Conservation (phyloP, 371 early-diverging fungal species). For the Blastocladiella emersonii region DNA sequence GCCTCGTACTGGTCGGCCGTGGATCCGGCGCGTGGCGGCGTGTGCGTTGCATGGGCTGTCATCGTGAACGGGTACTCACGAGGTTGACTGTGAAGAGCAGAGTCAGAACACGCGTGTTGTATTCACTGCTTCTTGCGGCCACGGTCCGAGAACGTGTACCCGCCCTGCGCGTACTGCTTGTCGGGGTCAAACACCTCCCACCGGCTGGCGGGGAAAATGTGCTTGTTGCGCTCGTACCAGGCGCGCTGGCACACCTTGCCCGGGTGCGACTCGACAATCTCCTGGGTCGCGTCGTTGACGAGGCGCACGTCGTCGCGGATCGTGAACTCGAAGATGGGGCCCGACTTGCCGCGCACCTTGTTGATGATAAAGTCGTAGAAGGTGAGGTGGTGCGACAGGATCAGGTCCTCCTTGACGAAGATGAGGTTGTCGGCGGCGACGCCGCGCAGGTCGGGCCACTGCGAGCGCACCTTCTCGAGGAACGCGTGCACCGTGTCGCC, state of each 20-base stretch:
- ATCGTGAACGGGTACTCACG: too few species aligned
- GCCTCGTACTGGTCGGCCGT: not conserved
- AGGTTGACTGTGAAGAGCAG: too few species aligned
- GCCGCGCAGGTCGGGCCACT: slow-evolving; percentile 65
- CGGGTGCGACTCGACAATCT: slow-evolving; percentile 70
- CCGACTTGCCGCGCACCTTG: slow-evolving; percentile 89
- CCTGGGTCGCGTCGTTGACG: slow-evolving; percentile 66
- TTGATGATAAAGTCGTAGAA: slow-evolving; percentile 94
- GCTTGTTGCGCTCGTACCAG: slow-evolving; percentile 94
- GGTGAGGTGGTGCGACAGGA: slow-evolving; percentile 88
- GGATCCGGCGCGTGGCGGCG: too few species aligned
- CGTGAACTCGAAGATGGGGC: slow-evolving; percentile 84
- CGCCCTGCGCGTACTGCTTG: slow-evolving; percentile 28
- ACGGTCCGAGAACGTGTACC: slow-evolving; percentile 7
- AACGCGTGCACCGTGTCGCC: slow-evolving; percentile 81
- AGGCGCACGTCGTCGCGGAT: slow-evolving; percentile 87
- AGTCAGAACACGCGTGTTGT: too few species aligned
- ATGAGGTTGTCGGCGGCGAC: slow-evolving; percentile 75
- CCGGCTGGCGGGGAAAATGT: slow-evolving; percentile 89
- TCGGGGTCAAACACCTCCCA: slow-evolving; percentile 90
- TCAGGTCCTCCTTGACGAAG: slow-evolving; percentile 89
- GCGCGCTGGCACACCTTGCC: slow-evolving; percentile 85
- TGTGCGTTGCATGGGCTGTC: too few species aligned
- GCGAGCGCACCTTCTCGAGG: slow-evolving; percentile 62
- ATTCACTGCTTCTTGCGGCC: slow-evolving; percentile 2